Evolutionary conservation across 164 flowering plant genomes (phyloP).

Genomic region (Sextonia rubra): DNA sequence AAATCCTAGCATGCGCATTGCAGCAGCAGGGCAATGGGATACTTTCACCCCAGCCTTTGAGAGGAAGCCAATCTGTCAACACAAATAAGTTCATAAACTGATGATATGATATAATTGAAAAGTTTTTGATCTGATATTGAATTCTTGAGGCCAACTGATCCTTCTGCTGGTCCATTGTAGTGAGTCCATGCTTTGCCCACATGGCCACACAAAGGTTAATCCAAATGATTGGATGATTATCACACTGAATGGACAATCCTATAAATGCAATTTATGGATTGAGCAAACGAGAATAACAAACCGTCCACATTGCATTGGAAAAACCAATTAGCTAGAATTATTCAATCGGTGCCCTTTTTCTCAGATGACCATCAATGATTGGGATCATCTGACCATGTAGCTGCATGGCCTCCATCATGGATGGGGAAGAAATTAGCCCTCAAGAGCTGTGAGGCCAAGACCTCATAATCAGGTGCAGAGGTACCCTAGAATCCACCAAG

Average conservation of each 20-base stretch:
- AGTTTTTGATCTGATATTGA: too few relatives aligned
- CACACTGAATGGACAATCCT: too few relatives aligned
- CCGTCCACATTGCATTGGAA: background rate
- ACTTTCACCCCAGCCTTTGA: constrained; percentile 71
- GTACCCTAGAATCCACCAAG: background rate
- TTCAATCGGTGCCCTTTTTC: background rate
- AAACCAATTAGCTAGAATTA: too few relatives aligned
- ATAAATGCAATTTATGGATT: too few relatives aligned
- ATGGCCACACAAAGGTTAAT: too few relatives aligned
- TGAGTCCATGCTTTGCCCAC: too few relatives aligned
- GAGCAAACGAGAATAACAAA: too few relatives aligned
- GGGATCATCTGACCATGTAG: background rate
- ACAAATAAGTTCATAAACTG: background rate
- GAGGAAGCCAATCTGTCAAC: constrained; percentile 56
- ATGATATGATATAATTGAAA: too few relatives aligned
- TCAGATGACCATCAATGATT: background rate
- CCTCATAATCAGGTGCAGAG: background rate
- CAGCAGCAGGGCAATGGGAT: constrained; percentile 93
- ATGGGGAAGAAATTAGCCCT: background rate
- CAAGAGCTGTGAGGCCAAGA: background rate
- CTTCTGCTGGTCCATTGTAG: too few relatives aligned
- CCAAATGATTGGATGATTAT: too few relatives aligned
- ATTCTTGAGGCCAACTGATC: too few relatives aligned
- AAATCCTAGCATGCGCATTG: constrained; percentile 95
- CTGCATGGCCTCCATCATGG: background rate